Evolutionary conservation across 179 eudicot species (phyloP).

Genomic region (Actinidia polygama): DNA sequence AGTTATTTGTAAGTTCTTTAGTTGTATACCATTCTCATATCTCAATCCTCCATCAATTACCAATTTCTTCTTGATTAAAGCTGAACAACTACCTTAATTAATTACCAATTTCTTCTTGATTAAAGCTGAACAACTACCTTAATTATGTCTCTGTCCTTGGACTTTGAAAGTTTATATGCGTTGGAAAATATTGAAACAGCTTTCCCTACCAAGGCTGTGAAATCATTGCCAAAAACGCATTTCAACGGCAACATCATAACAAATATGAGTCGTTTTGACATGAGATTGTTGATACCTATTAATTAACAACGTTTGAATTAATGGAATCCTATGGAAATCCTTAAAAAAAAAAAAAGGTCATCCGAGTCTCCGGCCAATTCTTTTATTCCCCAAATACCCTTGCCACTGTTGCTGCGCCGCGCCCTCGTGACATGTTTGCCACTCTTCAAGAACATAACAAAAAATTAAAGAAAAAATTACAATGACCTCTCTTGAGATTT

Average conservation of each 20-base stretch:
- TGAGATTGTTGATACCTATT: background rate
- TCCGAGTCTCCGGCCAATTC: too few species aligned
- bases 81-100: background rate
- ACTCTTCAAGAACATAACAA: background rate
- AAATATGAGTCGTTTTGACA: background rate
- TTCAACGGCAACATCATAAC: slow-evolving; percentile 16
- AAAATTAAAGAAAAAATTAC: background rate
- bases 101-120: background rate
- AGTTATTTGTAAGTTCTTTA: too few species aligned
- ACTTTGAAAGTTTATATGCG: too few species aligned
- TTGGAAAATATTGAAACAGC: background rate
- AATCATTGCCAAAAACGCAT: background rate
- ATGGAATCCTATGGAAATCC: background rate
- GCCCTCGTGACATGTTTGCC: too few species aligned
- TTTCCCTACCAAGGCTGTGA: background rate
- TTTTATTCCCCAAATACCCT: too few species aligned
- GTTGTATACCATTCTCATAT: too few species aligned
- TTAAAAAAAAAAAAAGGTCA: too few species aligned
- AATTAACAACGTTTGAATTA: background rate
- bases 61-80: too few species aligned
- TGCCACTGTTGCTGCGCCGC: too few species aligned
- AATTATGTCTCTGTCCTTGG: background rate
- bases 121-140: background rate
- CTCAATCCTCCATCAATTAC: too few species aligned
- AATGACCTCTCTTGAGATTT: background rate